Conservation (phyloP, 1,284 basidiomycete genomes). For the Apiotrichum veenhuisii region DNA sequence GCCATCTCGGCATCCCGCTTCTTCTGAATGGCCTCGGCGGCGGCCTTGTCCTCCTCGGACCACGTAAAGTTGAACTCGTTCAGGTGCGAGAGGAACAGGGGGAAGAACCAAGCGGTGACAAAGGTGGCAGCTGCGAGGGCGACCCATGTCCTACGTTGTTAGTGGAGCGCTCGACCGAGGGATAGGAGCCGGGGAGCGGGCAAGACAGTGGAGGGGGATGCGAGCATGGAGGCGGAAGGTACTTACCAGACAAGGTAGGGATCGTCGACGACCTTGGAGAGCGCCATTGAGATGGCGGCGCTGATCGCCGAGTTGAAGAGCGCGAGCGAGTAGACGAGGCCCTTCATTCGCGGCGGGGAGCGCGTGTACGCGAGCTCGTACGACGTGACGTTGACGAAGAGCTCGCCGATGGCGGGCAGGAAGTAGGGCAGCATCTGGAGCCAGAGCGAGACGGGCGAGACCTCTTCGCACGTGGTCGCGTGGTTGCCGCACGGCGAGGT, state of each 20-base stretch:
- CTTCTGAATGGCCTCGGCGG: not conserved
- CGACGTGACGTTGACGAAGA: constrained; percentile 53
- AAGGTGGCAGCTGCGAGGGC: constrained; percentile 42
- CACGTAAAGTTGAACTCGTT: constrained; percentile 26
- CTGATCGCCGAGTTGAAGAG: constrained; percentile 53
- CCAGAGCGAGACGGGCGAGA: constrained; percentile 37
- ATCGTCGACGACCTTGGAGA: constrained; percentile 28
- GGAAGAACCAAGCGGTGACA: constrained; percentile 25
- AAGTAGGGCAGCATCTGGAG: constrained; percentile 50
- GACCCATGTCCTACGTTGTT: too few species aligned
- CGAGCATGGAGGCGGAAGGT: too few species aligned
- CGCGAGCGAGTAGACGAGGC: constrained; percentile 45
- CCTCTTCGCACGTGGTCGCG: constrained; percentile 42
- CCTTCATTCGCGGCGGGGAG: constrained; percentile 50
- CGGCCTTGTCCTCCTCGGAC: not conserved
- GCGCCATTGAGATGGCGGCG: constrained; percentile 48
- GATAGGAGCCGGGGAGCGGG: constrained; percentile 52
- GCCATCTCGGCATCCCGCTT: not conserved
- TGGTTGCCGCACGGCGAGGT: constrained; percentile 49
- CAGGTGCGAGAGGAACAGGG: constrained; percentile 25
- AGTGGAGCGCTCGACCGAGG: too few species aligned
- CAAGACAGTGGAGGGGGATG: too few species aligned
- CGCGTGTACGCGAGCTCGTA: constrained; percentile 54
- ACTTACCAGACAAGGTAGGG: constrained; percentile 37
- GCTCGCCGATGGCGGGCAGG: constrained; percentile 52